Conservation (phyloP, 73 alveolate genomes). For the Paramecium biaurelia region DNA sequence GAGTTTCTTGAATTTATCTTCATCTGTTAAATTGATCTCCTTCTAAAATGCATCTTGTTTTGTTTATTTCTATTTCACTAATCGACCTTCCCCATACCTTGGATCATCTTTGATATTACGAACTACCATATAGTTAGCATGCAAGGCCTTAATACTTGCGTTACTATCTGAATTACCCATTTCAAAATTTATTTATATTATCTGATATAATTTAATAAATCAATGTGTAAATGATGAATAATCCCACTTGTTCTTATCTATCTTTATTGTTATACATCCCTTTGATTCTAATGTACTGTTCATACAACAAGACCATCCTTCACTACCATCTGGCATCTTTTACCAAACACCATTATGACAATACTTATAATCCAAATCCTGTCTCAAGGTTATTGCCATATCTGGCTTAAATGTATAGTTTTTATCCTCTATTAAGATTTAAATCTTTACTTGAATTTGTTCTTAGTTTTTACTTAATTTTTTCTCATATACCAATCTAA, state of each 20-base stretch:
- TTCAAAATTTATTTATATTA: not conserved
- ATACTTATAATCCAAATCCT: not conserved
- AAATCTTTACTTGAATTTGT: not conserved
- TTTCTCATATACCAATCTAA: conserved; percentile 56
- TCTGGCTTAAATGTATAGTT: conserved; percentile 35
- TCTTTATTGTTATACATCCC: not conserved
- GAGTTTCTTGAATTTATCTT: not conserved
- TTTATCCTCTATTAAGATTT: not conserved
- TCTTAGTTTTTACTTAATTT: conserved; percentile 51
- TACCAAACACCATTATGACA: conserved; percentile 42
- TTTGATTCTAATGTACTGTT: not conserved
- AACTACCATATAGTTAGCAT: not conserved
- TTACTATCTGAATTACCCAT: conserved; percentile 49
- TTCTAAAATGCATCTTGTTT: not conserved
- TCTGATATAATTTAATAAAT: not conserved
- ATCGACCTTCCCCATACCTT: conserved; percentile 15
- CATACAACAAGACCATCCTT: conserved; percentile 46
- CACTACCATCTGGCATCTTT: conserved; percentile 33
- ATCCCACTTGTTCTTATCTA: conserved; percentile 49
- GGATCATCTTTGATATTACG: conserved; percentile 1
- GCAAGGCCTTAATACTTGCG: not conserved
- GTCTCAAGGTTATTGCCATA: conserved; percentile 10
- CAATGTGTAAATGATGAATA: conserved; percentile 54
- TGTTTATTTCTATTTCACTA: not conserved
- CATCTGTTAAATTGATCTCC: conserved; percentile 45